phyloP scores from a whole-genome alignment of 441 rosid species.

The Pelargonium fulgidum region DNA sequence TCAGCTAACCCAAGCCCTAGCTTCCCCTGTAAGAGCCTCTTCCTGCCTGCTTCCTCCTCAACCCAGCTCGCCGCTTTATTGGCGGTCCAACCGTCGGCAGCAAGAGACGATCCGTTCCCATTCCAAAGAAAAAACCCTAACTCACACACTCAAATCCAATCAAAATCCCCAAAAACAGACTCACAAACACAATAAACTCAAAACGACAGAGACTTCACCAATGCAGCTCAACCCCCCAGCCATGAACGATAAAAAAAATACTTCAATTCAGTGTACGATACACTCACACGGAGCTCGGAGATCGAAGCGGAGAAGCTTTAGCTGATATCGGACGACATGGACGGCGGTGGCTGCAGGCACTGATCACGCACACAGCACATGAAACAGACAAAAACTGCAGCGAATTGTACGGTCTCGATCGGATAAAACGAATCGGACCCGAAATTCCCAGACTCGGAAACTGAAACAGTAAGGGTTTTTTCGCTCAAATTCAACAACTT shows the following conservation, averaged over 20 bases:
- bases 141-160: conserved; percentile 5
- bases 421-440: background rate
- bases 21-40: conserved; percentile 97
- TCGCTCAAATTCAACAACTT: conserved; percentile 14
- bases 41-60: conserved; percentile 94
- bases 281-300: background rate
- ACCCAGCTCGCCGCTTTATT: conserved; percentile 75
- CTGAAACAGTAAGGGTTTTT: background rate
- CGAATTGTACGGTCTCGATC: background rate
- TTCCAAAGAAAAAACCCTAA: conserved; percentile 30
- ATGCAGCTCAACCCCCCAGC: background rate
- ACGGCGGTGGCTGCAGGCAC: conserved; percentile 25
- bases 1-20: conserved; percentile 36
- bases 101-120: conserved; percentile 70
- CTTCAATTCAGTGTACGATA: background rate
- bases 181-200: conserved; percentile 20
- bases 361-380: background rate
- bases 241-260: background rate
- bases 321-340: conserved; percentile 95
- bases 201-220: background rate
- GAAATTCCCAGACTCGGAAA: background rate
- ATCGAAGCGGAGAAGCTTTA: conserved; percentile 29
- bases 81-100: conserved; percentile 79
- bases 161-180: conserved; percentile 15
- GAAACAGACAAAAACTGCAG: background rate